Percentiles rank a stretch among this genome's conserved stretches.
phyloP scores from a whole-genome alignment of 225 moss, liverwort and hornwort genomes.

The Pseudoscleropodium purum region DNA sequence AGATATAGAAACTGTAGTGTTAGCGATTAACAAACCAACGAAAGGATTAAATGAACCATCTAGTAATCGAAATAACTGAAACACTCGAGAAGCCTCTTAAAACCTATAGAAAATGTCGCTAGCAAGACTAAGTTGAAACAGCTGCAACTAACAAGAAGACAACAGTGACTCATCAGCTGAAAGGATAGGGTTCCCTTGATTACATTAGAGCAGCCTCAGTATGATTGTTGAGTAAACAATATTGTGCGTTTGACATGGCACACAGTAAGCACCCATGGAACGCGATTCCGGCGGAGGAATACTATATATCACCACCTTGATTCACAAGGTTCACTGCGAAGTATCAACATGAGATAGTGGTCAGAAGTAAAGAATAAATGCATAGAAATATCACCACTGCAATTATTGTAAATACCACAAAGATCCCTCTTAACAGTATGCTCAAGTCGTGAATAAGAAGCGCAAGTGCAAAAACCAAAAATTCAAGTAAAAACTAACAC shows the following conservation, averaged over 20 bases:
- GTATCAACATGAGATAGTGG: not conserved
- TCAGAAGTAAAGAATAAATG: not conserved
- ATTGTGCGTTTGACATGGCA: conserved; percentile 7
- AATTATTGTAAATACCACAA: not conserved
- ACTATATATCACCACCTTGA: not conserved
- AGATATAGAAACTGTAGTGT: not conserved
- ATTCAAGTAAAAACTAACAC: not conserved
- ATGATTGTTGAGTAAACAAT: conserved; percentile 11
- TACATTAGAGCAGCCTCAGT: conserved; percentile 7
- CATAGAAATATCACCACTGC: not conserved
- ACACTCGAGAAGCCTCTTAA: not conserved
- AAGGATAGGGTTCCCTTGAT: not conserved
- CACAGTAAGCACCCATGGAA: conserved; percentile 23
- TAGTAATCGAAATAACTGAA: not conserved
- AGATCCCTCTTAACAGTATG: not conserved
- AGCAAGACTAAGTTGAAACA: not conserved
- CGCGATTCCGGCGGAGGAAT: not conserved
- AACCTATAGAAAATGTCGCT: no score
- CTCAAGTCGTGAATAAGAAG: not conserved
- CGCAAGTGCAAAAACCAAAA: not conserved
- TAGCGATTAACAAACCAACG: not conserved
- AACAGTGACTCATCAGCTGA: not conserved
- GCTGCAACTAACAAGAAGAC: not conserved
- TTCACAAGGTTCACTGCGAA: not conserved
- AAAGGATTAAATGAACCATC: not conserved